phyloP scores from a whole-genome alignment of 306 rosid species.

The Castanospermum australe region DNA sequence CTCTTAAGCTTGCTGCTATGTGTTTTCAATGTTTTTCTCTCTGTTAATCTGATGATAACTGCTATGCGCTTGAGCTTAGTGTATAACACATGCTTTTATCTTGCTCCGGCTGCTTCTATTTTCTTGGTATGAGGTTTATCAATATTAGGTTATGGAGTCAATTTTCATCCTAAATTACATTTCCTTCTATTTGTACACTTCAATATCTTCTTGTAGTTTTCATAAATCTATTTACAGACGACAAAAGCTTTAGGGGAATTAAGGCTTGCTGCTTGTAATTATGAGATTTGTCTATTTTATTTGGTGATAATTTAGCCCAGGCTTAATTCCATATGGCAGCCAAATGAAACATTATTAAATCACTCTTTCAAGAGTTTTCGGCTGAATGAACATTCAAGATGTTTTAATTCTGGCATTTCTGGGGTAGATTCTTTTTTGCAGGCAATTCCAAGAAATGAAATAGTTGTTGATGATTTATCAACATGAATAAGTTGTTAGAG shows the following conservation, averaged over 20 bases:
- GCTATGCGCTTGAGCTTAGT: no score
- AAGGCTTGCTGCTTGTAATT: neutral
- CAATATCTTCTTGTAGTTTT: conserved; percentile 2
- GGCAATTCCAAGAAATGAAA: conserved; percentile 14
- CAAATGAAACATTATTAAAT: neutral
- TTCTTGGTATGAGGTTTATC: no score
- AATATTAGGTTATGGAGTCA: no score
- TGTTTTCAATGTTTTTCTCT: no score
- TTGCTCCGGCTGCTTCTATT: no score
- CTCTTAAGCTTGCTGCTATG: no score
- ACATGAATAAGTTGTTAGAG: conserved; percentile 43
- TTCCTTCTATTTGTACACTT: neutral
- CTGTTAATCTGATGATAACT: no score
- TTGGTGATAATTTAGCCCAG: conserved; percentile 9
- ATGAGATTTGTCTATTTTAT: neutral
- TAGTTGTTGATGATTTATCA: conserved; percentile 28
- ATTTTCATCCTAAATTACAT: no score
- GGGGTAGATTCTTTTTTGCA: conserved; percentile 27
- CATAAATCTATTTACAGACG: neutral
- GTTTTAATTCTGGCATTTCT: conserved; percentile 7
- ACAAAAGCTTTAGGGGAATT: neutral
- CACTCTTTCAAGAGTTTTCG: neutral
- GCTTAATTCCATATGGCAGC: conserved; percentile 12
- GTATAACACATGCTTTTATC: no score
- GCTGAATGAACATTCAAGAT: neutral